Evolutionary conservation across 2,329 filamentous ascomycete species (phyloP).

Genomic region (Monascus ruber): DNA sequence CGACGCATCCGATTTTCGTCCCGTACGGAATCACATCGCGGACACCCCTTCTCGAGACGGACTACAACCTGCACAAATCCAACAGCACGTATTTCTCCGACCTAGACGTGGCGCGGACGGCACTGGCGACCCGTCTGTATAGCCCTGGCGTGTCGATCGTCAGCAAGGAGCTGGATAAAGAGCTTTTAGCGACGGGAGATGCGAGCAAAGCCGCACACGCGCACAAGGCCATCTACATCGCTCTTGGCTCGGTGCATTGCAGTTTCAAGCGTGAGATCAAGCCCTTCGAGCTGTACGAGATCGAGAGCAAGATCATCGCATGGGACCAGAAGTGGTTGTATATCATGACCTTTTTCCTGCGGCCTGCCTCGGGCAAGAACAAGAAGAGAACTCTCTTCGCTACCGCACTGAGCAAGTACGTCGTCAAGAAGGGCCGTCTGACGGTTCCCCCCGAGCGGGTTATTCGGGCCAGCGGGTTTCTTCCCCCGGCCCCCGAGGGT

Average conservation of each 20-base stretch:
- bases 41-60: constrained; percentile 63
- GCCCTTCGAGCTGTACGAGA: constrained; percentile 58
- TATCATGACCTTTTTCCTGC: constrained; percentile 62
- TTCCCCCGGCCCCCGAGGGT: constrained; percentile 62
- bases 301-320: constrained; percentile 57
- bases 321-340: constrained; percentile 82
- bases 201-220: constrained; percentile 39
- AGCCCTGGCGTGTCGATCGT: constrained; percentile 46
- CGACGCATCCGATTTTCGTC: constrained; percentile 56
- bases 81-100: constrained; percentile 82
- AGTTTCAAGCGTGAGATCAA: constrained; percentile 64
- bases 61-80: constrained; percentile 77
- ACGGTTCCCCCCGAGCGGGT: constrained; percentile 75
- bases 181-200: constrained; percentile 36
- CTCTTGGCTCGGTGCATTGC: constrained; percentile 62
- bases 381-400: constrained; percentile 57
- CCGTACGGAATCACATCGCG: constrained; percentile 56
- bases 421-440: constrained; percentile 68
- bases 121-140: constrained; percentile 61
- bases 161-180: constrained; percentile 41
- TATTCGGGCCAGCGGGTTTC: constrained; percentile 57
- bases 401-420: constrained; percentile 66
- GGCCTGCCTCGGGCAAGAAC: constrained; percentile 33
- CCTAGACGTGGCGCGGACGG: constrained; percentile 70
- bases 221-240: constrained; percentile 45